Evolutionary conservation across 2,329 filamentous ascomycete genomes (phyloP), one percentile per base, ranked within the genome.

Genomic region (Acephala macrosclerotiorum): DNA sequence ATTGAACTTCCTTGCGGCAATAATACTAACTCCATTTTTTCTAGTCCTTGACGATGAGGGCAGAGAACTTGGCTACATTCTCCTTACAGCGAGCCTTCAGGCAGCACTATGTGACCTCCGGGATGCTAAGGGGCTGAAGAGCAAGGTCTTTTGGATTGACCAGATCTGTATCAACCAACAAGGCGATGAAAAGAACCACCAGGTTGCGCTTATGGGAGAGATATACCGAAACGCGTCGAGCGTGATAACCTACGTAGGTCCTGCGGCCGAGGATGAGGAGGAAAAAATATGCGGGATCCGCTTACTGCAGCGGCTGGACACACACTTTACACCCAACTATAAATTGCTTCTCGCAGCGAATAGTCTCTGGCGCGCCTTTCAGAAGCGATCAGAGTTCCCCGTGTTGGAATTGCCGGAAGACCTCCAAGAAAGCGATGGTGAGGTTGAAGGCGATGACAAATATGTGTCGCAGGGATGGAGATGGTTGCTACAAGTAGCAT

Each of bases 161-260:
- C 58, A 60, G 40, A 60, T 60, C 26, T 60, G 58, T 42, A 42
- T 42, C 18, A n/a, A 42, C 18, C 38, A 42, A n/a, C 14, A 59
- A 40, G 55, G 40, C 20, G 61, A 63, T 6, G 64, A 66, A 42
- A 61, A 61, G 33, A 38, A 29, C 25, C 40, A 47, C n/a, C 64
- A 66, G 33, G 64, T 66, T 11, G 51, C 38, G 22, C 26, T 66
- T 14, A 66, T 66, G 64, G 62, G 61, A 16, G 47, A 64, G 55
- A 66, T 64, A 25, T 66, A 66, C 26, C n/a, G 25, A n/a, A 45
- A 59, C 16, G 35, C 57, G 18, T 9, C 35, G 20, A 36, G 57
- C 5, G 57, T 59, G 5, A 59, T 59, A 25, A 59, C 57, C 11
- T 59, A 59, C 18, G 5, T 59, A 2, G 25, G 38, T 3, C 12